phyloP scores from a whole-genome alignment of 192 early-diverging fungal species.

The Coemansia umbellata region DNA sequence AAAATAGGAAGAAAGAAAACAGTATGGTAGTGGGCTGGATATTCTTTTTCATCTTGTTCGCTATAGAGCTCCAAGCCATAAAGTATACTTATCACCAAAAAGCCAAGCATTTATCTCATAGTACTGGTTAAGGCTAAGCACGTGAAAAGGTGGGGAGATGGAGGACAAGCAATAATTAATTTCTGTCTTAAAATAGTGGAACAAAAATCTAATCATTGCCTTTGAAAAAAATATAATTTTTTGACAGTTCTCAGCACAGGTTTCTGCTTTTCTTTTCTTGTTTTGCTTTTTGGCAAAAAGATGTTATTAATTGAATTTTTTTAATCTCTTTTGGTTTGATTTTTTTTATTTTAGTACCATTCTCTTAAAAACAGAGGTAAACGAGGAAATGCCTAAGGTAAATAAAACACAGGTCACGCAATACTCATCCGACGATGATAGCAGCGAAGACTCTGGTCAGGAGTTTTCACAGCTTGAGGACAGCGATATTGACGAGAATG shows the following conservation, averaged over 20 bases:
- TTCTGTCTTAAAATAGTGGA: too few species aligned
- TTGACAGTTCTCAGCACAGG: too few species aligned
- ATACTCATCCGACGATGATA: conserved; percentile 50
- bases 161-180: too few species aligned
- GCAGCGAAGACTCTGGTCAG: conserved; percentile 15
- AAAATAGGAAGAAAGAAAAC: too few species aligned
- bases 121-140: background rate
- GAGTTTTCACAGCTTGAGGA: conserved; percentile 9
- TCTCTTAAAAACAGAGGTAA: background rate
- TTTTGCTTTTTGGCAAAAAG: background rate
- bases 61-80: too few species aligned
- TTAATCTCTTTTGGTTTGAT: background rate
- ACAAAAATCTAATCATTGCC: too few species aligned
- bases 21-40: too few species aligned
- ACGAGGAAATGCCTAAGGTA: background rate
- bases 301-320: background rate
- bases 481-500: conserved; percentile 7
- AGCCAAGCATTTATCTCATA: too few species aligned
- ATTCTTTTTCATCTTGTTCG: too few species aligned
- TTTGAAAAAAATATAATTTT: too few species aligned
- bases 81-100: too few species aligned
- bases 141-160: background rate
- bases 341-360: background rate
- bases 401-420: conserved; percentile 20
- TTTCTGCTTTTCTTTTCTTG: background rate